Percentiles rank a stretch among this genome's conserved stretches.
These are phyloP conservation scores for Wilhelminamyces savonicus DNA, from an alignment of 805 yeast species.

Conservation along the genomic window DNA sequence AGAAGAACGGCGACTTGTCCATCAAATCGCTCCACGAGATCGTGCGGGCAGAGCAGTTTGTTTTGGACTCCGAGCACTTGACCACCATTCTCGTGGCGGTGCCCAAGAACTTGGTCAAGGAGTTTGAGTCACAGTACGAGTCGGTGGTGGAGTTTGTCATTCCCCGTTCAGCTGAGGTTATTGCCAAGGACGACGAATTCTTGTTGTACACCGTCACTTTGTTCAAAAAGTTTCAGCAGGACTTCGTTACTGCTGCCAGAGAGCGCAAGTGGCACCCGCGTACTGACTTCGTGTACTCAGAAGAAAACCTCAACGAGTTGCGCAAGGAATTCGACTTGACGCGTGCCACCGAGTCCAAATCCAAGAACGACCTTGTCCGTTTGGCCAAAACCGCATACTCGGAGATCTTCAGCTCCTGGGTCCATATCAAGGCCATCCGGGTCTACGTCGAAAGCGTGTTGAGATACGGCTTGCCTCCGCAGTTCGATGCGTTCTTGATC, in stretches of 20 bases:
- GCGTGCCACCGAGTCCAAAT: slow-evolving; percentile 62
- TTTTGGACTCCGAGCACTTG: slow-evolving; percentile 78
- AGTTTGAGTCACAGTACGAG: slow-evolving; percentile 70
- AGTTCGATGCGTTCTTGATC: slow-evolving; percentile 54
- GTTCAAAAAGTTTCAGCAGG: slow-evolving; percentile 73
- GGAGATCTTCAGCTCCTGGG: slow-evolving; percentile 81
- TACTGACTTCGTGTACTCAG: slow-evolving; percentile 77
- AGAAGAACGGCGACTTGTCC: slow-evolving; percentile 88
- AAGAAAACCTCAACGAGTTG: slow-evolving; percentile 63
- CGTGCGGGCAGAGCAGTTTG: slow-evolving; percentile 78
- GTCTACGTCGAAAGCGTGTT: slow-evolving; percentile 88
- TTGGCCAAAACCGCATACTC: slow-evolving; percentile 84
- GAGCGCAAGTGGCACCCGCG: slow-evolving; percentile 90
- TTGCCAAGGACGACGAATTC: slow-evolving; percentile 71
- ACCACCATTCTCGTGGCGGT: slow-evolving; percentile 85
- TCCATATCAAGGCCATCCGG: slow-evolving; percentile 82
- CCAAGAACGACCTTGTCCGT: slow-evolving; percentile 73
- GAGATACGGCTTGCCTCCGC: slow-evolving; percentile 96
- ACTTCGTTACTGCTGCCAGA: slow-evolving; percentile 64
- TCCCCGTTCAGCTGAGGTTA: slow-evolving; percentile 76
- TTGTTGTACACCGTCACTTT: slow-evolving; percentile 70
- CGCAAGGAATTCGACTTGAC: slow-evolving; percentile 77
- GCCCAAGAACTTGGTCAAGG: slow-evolving; percentile 57
- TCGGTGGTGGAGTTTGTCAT: slow-evolving; percentile 74
- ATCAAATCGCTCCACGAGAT: slow-evolving; percentile 87